phyloP scores from a whole-genome alignment of 768 basidiomycete genomes.

The Macrolepiota dolichaula region DNA sequence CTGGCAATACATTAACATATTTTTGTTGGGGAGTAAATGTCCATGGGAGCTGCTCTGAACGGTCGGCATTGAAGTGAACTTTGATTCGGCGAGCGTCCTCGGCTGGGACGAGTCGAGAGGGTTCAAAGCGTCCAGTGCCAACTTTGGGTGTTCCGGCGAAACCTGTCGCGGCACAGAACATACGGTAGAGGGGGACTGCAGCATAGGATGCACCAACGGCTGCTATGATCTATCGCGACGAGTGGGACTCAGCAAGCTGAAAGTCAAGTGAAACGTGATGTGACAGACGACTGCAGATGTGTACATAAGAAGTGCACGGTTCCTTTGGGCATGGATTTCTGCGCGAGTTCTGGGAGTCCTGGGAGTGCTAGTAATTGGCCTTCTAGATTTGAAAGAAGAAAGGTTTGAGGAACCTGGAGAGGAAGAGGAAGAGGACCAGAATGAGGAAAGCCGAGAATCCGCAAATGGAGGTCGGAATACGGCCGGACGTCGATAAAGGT shows the following conservation, averaged over 20 bases:
- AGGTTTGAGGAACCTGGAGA: background rate
- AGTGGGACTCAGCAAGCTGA: background rate
- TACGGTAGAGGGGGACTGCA: constrained; percentile 94
- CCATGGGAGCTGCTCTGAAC: constrained; percentile 89
- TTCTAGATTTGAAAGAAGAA: background rate
- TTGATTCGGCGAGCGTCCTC: constrained; percentile 74
- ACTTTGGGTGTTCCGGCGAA: constrained; percentile 95
- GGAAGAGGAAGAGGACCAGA: background rate
- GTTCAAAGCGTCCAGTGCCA: constrained; percentile 77
- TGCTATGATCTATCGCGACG: constrained; percentile 57
- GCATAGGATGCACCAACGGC: constrained; percentile 91
- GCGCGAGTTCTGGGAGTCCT: constrained; percentile 27
- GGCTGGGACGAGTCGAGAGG: constrained; percentile 80
- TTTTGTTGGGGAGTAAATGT: constrained; percentile 88
- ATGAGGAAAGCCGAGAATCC: background rate
- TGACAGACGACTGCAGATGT: constrained; percentile 71
- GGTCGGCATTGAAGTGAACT: constrained; percentile 95
- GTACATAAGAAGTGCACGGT: constrained; percentile 81
- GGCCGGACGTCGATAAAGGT: background rate
- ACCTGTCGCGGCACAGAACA: constrained; percentile 97
- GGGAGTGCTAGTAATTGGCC: constrained; percentile 6
- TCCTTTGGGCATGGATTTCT: constrained; percentile 50
- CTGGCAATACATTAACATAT: constrained; percentile 86
- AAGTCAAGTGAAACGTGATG: background rate
- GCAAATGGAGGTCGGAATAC: background rate